Conservation (phyloP, 345 rosid species). For the Tarenaya hassleriana region DNA sequence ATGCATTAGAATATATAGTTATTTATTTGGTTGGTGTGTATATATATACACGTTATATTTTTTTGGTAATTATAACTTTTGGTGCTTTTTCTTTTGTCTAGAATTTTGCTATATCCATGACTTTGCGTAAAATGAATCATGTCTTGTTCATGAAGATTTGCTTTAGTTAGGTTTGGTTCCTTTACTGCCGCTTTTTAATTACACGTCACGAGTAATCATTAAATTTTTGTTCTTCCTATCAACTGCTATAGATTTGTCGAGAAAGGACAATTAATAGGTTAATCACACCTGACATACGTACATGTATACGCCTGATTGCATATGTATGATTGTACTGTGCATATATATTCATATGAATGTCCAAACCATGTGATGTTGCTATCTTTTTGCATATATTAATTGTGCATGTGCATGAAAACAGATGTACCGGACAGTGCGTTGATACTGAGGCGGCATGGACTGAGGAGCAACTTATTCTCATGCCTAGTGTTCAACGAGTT, state of each 20-base stretch:
- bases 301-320: no score
- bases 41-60: no score
- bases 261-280: slow-evolving; percentile 3
- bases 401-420: slow-evolving; percentile 17
- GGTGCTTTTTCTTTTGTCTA: slow-evolving; percentile 23
- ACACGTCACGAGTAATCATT: slow-evolving; percentile 32
- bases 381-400: not conserved
- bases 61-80: no score
- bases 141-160: slow-evolving; percentile 32
- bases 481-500: slow-evolving; percentile 80
- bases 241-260: not conserved
- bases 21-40: no score
- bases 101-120: slow-evolving; percentile 19
- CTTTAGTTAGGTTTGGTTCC: slow-evolving; percentile 25
- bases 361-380: no score
- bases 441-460: slow-evolving; percentile 60
- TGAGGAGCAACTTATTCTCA: slow-evolving; percentile 58
- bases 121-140: slow-evolving; percentile 28
- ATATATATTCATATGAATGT: no score
- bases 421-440: slow-evolving; percentile 84
- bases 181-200: slow-evolving; percentile 20
- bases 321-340: no score
- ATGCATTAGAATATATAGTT: no score
- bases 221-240: slow-evolving; percentile 3
- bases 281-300: not conserved